Evolutionary conservation across 2,329 filamentous ascomycete genomes (phyloP).

Genomic region (Colletotrichum tabaci): DNA sequence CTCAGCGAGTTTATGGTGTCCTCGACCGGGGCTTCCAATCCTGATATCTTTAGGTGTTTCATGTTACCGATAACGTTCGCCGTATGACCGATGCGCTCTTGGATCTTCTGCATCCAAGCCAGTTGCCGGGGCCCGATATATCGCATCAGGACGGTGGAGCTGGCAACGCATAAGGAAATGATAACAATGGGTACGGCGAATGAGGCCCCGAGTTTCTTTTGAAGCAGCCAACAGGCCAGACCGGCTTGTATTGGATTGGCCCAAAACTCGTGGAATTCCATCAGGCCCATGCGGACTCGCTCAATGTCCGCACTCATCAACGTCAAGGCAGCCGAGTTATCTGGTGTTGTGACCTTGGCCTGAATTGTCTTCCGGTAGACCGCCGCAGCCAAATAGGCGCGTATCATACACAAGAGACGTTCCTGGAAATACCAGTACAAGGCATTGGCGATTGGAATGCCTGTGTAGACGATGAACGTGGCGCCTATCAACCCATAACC

Average conservation of each 20-base stretch:
- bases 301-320: constrained; percentile 65
- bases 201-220: neutral
- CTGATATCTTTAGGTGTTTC: constrained; percentile 57
- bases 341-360: constrained; percentile 43
- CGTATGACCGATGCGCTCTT: constrained; percentile 47
- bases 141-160: constrained; percentile 4
- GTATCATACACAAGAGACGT: neutral
- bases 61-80: constrained; percentile 51
- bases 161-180: neutral
- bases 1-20: constrained; percentile 52
- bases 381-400: neutral
- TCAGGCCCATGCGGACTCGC: constrained; percentile 52
- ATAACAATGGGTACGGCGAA: neutral
- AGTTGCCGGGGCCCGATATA: constrained; percentile 34
- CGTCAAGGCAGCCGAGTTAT: constrained; percentile 58
- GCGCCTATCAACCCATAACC: no score
- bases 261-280: neutral
- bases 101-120: constrained; percentile 45
- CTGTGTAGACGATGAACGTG: no score
- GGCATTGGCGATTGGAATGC: no score
- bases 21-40: constrained; percentile 49
- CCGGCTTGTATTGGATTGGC: neutral
- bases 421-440: neutral
- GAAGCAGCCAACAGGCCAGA: neutral
- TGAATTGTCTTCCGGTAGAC: neutral